These are phyloP conservation scores for Aspergillus bertholletiae DNA, from an alignment of 495 filamentous ascomycete genomes.

Conservation along the genomic window DNA sequence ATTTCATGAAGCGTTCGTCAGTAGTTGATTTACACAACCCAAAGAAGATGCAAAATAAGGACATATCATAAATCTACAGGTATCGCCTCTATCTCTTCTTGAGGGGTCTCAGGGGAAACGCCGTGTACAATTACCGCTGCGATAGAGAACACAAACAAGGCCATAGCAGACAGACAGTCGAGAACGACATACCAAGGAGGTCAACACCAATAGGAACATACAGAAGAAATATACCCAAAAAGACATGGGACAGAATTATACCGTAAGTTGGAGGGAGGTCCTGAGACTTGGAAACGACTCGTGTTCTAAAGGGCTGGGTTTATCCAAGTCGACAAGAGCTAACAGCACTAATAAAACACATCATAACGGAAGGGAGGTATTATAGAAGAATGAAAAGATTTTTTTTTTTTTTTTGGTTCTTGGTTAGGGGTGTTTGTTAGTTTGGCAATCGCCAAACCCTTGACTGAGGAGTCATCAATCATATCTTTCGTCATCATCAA, in stretches of 20 bases:
- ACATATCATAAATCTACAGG: neutral
- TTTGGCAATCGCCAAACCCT: neutral
- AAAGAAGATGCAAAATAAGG: neutral
- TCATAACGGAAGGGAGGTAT: neutral
- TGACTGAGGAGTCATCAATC: constrained; percentile 13
- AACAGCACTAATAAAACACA: constrained; percentile 2
- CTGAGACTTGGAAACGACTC: neutral
- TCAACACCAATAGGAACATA: neutral
- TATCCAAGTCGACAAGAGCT: neutral
- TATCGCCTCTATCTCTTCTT: neutral
- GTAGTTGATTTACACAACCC: neutral
- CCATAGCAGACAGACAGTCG: neutral
- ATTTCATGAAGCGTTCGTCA: neutral
- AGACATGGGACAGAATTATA: too few relatives aligned
- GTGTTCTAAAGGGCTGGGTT: neutral
- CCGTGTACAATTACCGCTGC: neutral
- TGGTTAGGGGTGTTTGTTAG: neutral
- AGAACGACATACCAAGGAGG: neutral
- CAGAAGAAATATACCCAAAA: neutral
- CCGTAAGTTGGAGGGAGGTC: neutral
- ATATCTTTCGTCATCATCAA: constrained; percentile 23
- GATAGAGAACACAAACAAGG: constrained; percentile 1
- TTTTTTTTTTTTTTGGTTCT: too few relatives aligned
- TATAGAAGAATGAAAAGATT: neutral
- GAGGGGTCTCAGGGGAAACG: neutral